Conservation (phyloP, 805 yeast species). For the Zygosaccharomyces kombuchaensis region DNA sequence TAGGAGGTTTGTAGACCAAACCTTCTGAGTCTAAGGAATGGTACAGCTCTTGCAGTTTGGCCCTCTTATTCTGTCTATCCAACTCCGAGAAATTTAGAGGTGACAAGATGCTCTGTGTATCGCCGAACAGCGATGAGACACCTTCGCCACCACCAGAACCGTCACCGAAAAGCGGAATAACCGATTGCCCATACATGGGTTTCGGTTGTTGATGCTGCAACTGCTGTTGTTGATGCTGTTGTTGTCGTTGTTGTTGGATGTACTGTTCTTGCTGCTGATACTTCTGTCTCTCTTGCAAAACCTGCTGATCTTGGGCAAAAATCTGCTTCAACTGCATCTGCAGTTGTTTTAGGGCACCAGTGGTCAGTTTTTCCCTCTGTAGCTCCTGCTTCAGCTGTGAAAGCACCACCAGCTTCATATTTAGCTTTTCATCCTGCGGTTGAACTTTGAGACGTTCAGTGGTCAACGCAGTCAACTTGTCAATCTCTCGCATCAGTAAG, state of each 20-base stretch:
- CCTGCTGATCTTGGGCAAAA: slow-evolving; percentile 38
- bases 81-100: slow-evolving; percentile 17
- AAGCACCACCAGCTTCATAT: slow-evolving; percentile 34
- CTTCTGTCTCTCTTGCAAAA: slow-evolving; percentile 24
- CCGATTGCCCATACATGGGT: slow-evolving; percentile 6
- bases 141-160: slow-evolving; percentile 8
- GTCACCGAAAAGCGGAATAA: slow-evolving; percentile 20
- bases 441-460: slow-evolving; percentile 31
- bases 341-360: slow-evolving; percentile 32
- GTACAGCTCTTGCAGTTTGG: slow-evolving; percentile 21
- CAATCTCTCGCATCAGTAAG: slow-evolving; percentile 34
- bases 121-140: slow-evolving; percentile 24
- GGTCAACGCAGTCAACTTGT: slow-evolving; percentile 34
- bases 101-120: slow-evolving; percentile 10
- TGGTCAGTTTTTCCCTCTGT: slow-evolving; percentile 33
- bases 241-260: slow-evolving; percentile 27
- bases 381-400: slow-evolving; percentile 36
- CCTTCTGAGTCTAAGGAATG: slow-evolving; percentile 23
- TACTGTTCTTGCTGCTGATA: slow-evolving; percentile 30
- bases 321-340: slow-evolving; percentile 40
- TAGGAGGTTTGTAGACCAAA: slow-evolving; percentile 24
- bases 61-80: slow-evolving; percentile 18
- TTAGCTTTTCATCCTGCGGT: slow-evolving; percentile 34
- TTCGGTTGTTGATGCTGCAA: slow-evolving; percentile 12
- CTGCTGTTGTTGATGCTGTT: slow-evolving; percentile 24